Evolutionary conservation across 257 asterid species (phyloP), one percentile per base, ranked within the genome.

Genomic region (Penstemon barbatus): DNA sequence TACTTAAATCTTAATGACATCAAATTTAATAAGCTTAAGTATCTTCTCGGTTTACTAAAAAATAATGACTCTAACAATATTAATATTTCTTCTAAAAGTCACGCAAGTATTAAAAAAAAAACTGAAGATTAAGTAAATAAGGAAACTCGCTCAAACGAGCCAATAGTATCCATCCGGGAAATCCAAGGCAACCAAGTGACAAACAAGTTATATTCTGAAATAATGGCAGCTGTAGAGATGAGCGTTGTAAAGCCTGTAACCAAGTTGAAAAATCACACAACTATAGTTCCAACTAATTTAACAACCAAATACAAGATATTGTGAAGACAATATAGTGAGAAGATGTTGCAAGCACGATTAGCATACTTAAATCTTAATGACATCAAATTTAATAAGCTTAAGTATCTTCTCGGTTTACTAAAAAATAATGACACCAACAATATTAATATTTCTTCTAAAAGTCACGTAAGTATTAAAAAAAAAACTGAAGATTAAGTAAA

Each of bases 111-210:
- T 25, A 25, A 25, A 25, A 25, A 25, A 25, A 25, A 25, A 25
- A 25, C 33, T 25, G 33, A 25, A 25, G 33, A 25, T 25, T 25
- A 60, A 18, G 19, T 40, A 38, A n/a, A 11, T 12, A 6, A 8
- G 66, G 42, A 1, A 15, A 15, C 18, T 15, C 18, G 18, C 18
- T 15, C 18, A 63, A 63, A 63, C 39, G 8, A 18, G 68, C 68
- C 43, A 63, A 19, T 18, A 18, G 3, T 45, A 12, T 25, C 68
- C 68, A 45, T 11, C 43, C 56, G 4, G 18, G 33, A 9, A 45
- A 8, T 63, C 66, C 66, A 8, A 42, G 10, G 37, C 66, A 41
- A 41, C 66, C 66, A 25, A 61, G 66, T 8, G 25, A 5, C 8
- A 44, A 63, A 7, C 41, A 44, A 49, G 44, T 7, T 43, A 63